Evolutionary conservation across 1,284 basidiomycete species (phyloP).

Genomic region (Cryptococcus wingfieldii): DNA sequence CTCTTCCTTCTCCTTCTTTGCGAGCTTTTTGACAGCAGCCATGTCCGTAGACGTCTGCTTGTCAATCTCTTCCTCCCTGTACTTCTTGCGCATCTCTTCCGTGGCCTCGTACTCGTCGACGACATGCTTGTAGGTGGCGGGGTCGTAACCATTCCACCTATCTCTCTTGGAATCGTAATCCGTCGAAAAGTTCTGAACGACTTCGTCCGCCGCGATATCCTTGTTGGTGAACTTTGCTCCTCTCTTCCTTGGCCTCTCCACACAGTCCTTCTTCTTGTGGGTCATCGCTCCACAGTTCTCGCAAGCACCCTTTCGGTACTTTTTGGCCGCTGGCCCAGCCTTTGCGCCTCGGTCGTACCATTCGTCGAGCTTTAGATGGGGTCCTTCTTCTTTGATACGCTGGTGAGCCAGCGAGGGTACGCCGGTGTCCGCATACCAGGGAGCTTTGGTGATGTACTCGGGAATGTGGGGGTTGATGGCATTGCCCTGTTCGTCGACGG

Average conservation of each 20-base stretch:
- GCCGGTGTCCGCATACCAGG: constrained; percentile 94
- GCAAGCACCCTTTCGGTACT: constrained; percentile 95
- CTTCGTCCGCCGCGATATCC: constrained; percentile 86
- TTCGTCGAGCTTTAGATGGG: constrained; percentile 70
- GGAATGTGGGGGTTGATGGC: constrained; percentile 99
- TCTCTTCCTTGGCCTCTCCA: constrained; percentile 92
- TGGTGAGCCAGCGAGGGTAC: constrained; percentile 91
- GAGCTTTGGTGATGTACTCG: constrained; percentile 92
- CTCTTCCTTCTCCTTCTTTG: constrained; percentile 68
- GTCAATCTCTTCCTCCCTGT: constrained; percentile 95
- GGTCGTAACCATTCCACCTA: constrained; percentile 97
- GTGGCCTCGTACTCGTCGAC: constrained; percentile 93
- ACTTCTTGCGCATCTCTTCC: constrained; percentile 80
- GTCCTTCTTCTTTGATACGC: constrained; percentile 62
- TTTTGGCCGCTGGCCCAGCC: constrained; percentile 84
- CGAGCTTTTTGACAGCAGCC: constrained; percentile 72
- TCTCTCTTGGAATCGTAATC: constrained; percentile 96
- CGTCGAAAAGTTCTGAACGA: constrained; percentile 70
- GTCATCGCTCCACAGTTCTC: constrained; percentile 98
- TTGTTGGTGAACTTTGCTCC: constrained; percentile 91
- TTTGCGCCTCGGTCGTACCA: constrained; percentile 91
- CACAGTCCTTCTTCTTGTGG: constrained; percentile 85
- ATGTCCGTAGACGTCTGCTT: constrained; percentile 89
- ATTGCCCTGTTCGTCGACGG: constrained; percentile 87
- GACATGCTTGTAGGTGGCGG: constrained; percentile 74